Base-by-base conservation (phyloP, 225 moss, liverwort and hornwort species). In the Bryum argenteum region DNA sequence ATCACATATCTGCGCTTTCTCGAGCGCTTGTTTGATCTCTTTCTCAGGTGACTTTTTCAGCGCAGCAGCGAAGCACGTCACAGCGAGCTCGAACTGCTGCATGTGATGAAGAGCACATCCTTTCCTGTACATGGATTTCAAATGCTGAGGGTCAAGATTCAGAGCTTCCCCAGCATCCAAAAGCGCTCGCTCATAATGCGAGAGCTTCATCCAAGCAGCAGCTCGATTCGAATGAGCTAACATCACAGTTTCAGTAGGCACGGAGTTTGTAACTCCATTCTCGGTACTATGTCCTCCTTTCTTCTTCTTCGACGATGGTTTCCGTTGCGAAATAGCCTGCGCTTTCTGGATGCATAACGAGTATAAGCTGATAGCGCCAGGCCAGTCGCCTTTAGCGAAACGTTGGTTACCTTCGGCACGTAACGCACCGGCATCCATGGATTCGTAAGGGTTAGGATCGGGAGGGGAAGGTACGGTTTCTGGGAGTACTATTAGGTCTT, bases 161-260 rank as follows among this genome's bases (percentile, higher is more conserved):
- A 93, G 85, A 5, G 91, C 93, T 42, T 82, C 80, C 1, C 77
- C 63, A 0, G 89, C 88, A 53, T 89, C 91, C 68, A 65, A 13
- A 13, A 89, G 62, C 51, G 93, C 89, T 19, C 75, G 71, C 69
- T 89, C 86, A 50, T 77, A 93, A 42, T 89, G 79, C 2, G 57
- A 67, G 8, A 85, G 42, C 77, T 87, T 89, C 77, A 91, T 82
- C 87, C 91, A 90, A 0, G 88, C 91, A 6, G 93, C 91, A 8
- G 96, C 85, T 19, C 93, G 81, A 65, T 93, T 96, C 0, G 96
- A 93, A 69, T 77, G 87, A 12, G 93, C 91, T 7, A 95, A 80
- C 86, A 92, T 84, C 56, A 92, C 76, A 6, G 87, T 95, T 51
- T 88, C 90, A 9, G 59, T 63, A 1, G 80, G 73, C 33, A 87